phyloP scores from a whole-genome alignment of 805 yeast species.

The Schwanniomyces yamadae region DNA sequence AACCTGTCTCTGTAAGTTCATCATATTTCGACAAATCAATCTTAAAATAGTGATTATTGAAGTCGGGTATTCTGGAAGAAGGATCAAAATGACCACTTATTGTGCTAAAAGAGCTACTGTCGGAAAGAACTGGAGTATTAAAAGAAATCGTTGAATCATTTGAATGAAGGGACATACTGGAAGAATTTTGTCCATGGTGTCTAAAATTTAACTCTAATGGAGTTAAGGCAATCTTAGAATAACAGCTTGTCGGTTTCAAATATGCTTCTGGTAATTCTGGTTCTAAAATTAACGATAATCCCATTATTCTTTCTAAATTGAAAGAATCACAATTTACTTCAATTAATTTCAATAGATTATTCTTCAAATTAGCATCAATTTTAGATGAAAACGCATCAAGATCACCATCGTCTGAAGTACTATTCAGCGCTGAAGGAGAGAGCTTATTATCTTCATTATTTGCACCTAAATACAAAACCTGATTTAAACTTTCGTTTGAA shows the following conservation, averaged over 20 bases:
- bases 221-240: conserved; percentile 1
- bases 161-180: conserved; percentile 25
- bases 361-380: conserved; percentile 15
- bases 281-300: conserved; percentile 60
- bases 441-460: conserved; percentile 28
- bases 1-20: conserved; percentile 16
- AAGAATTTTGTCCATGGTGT: conserved; percentile 10
- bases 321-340: conserved; percentile 44
- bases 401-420: conserved; percentile 3
- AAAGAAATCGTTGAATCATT: conserved; percentile 20
- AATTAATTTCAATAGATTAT: conserved; percentile 45
- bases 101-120: not conserved
- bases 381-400: conserved; percentile 3
- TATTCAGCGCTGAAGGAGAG: conserved; percentile 15
- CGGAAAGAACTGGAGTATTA: conserved; percentile 2
- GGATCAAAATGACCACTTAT: conserved; percentile 15
- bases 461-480: conserved; percentile 41
- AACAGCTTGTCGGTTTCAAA: conserved; percentile 14
- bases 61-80: conserved; percentile 27
- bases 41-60: conserved; percentile 36
- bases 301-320: conserved; percentile 57
- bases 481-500: conserved; percentile 43
- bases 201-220: conserved; percentile 6
- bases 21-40: conserved; percentile 36
- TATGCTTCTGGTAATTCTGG: conserved; percentile 51